These are phyloP conservation scores for Kwoniella bestiolae DNA, from an alignment of 768 basidiomycete species.

Conservation along the genomic window DNA sequence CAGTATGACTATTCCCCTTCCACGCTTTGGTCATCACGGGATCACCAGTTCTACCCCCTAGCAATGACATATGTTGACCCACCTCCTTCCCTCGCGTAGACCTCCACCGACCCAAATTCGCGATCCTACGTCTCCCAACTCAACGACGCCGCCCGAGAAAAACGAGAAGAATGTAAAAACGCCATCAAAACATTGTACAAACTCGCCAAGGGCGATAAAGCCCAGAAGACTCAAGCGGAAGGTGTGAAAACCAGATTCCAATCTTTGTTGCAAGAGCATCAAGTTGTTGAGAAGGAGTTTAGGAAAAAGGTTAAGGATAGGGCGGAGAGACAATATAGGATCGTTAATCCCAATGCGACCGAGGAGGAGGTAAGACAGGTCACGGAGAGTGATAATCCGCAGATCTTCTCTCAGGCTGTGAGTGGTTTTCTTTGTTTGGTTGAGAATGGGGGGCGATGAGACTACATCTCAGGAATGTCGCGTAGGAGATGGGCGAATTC, in stretches of 20 bases:
- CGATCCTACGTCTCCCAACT: conserved; percentile 49
- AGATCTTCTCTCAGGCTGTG: conserved; percentile 71
- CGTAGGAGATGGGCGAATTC: too few relatives aligned
- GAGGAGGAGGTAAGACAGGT: conserved; percentile 77
- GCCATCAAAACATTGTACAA: conserved; percentile 59
- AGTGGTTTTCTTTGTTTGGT: too few relatives aligned
- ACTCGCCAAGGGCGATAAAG: conserved; percentile 57
- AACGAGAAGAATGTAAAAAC: conserved; percentile 58
- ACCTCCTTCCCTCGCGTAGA: conserved; percentile 61
- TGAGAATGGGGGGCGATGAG: too few relatives aligned
- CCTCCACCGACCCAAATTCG: conserved; percentile 67
- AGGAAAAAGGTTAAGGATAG: conserved; percentile 61
- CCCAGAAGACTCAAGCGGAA: conserved; percentile 57
- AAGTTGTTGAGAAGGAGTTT: conserved; percentile 60
- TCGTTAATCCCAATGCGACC: conserved; percentile 78
- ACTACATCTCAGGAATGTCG: too few relatives aligned
- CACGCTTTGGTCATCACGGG: not conserved
- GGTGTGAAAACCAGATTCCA: conserved; percentile 60
- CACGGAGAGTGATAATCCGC: conserved; percentile 69
- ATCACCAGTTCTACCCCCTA: conserved; percentile 60
- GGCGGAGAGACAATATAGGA: conserved; percentile 61
- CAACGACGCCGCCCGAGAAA: conserved; percentile 51
- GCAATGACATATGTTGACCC: conserved; percentile 70
- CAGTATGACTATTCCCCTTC: too few relatives aligned
- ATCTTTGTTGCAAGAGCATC: conserved; percentile 60